Evolutionary conservation across 768 basidiomycete genomes (phyloP).

Genomic region (Leccinum barrowsii): DNA sequence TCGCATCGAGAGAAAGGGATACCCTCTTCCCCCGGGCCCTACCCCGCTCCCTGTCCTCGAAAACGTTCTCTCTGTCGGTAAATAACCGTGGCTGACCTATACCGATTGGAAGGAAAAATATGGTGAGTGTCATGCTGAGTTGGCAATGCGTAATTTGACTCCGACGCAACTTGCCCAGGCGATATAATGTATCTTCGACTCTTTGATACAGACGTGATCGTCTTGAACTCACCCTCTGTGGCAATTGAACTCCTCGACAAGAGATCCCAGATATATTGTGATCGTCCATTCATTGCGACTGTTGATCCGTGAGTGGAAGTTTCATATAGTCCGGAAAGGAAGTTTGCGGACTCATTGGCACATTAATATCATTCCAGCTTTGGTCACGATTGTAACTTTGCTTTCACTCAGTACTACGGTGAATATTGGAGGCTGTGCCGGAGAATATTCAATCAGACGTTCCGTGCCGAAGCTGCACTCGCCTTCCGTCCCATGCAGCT

Average conservation of each 20-base stretch:
- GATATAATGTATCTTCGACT: not conserved
- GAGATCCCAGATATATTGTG: not conserved
- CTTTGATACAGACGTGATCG: not conserved
- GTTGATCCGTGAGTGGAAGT: not conserved
- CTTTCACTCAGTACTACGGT: not conserved
- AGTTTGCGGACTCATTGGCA: not conserved
- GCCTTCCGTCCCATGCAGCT: slow-evolving; percentile 18
- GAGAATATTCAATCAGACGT: slow-evolving; percentile 19
- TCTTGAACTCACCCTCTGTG: not conserved
- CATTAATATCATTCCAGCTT: not conserved
- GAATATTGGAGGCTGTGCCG: slow-evolving; percentile 7
- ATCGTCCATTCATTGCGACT: slow-evolving; percentile 1
- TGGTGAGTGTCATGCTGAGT: not conserved
- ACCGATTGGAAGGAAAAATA: not conserved
- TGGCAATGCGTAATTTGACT: not conserved
- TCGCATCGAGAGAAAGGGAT: not conserved
- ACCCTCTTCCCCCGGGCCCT: not conserved
- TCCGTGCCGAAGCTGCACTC: slow-evolving; percentile 4
- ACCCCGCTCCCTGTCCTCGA: not conserved
- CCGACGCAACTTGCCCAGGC: not conserved
- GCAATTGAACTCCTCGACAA: not conserved
- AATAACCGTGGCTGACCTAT: not conserved
- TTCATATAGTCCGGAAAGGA: not conserved
- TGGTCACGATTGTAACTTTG: not conserved
- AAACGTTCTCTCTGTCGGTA: not conserved